phyloP scores from a whole-genome alignment of 2,329 filamentous ascomycete genomes.

The Fusarium napiforme region DNA sequence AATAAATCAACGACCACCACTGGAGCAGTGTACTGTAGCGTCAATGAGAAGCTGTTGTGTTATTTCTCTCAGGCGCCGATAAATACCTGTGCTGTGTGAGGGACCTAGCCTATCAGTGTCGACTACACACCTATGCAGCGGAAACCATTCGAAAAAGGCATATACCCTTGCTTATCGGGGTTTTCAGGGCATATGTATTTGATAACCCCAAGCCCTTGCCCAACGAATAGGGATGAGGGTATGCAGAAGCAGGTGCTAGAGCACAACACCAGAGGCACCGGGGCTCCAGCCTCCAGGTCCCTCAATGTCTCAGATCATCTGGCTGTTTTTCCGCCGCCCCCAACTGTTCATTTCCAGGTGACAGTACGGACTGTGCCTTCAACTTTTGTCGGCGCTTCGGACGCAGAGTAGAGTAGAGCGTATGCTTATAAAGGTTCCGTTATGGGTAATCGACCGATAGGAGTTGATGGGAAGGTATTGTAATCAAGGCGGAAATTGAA shows the following conservation, averaged over 20 bases:
- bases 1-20: neutral
- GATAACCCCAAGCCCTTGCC: constrained; percentile 11
- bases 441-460: neutral
- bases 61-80: constrained; percentile 4
- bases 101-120: constrained; percentile 1
- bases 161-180: constrained; percentile 30
- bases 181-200: constrained; percentile 6
- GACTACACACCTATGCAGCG: constrained; percentile 14
- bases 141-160: constrained; percentile 15
- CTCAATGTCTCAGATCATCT: constrained; percentile 25
- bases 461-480: neutral
- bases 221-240: constrained; percentile 28
- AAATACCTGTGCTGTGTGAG: neutral
- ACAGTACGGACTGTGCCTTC: neutral
- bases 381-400: neutral
- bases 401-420: neutral
- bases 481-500: constrained; percentile 20
- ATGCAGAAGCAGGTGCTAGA: constrained; percentile 33
- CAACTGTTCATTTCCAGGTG: neutral
- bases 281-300: neutral
- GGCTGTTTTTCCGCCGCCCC: neutral
- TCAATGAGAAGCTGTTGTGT: constrained; percentile 6
- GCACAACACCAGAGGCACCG: constrained; percentile 7
- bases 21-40: constrained; percentile 1
- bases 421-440: neutral